Conservation (phyloP, 2,329 filamentous ascomycete species). For the Monascus ruber region DNA sequence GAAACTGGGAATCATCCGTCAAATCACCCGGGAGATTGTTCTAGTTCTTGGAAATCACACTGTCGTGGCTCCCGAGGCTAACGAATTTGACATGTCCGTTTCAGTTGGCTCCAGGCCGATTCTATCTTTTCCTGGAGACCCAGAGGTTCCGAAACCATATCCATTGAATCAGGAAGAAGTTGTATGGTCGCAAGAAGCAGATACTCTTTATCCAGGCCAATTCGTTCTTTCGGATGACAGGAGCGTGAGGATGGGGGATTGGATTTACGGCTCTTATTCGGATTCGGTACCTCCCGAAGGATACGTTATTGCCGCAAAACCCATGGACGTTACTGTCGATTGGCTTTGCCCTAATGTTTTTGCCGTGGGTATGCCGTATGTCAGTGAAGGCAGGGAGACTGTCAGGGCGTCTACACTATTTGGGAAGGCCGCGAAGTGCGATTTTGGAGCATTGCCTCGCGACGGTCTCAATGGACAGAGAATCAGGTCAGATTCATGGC, state of each 20-base stretch:
- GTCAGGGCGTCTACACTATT: slow-evolving; percentile 11
- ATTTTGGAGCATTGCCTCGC: slow-evolving; percentile 11
- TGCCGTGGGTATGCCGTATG: slow-evolving; percentile 9
- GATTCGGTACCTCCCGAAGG: slow-evolving; percentile 29
- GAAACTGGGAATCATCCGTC: slow-evolving; percentile 45
- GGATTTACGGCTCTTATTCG: background rate
- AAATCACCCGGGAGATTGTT: slow-evolving; percentile 39
- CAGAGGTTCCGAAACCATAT: background rate
- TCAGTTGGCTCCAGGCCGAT: background rate
- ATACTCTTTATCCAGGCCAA: too few relatives aligned
- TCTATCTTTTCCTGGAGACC: slow-evolving; percentile 6
- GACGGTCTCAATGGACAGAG: background rate
- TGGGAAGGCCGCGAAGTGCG: slow-evolving; percentile 11
- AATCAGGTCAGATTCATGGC: slow-evolving; percentile 16
- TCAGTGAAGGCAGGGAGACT: slow-evolving; percentile 1
- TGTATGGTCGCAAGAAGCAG: too few relatives aligned
- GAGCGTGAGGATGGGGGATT: slow-evolving; percentile 30
- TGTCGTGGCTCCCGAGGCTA: slow-evolving; percentile 37
- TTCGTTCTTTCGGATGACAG: background rate
- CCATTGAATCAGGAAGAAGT: too few relatives aligned
- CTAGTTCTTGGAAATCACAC: slow-evolving; percentile 42
- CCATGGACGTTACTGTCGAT: slow-evolving; percentile 35
- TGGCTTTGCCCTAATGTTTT: slow-evolving; percentile 41
- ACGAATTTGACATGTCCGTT: background rate
- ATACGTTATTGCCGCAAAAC: slow-evolving; percentile 40